These are phyloP conservation scores for Neofusicoccum cordaticola DNA, from an alignment of 2,329 filamentous ascomycete genomes.

Conservation along the genomic window DNA sequence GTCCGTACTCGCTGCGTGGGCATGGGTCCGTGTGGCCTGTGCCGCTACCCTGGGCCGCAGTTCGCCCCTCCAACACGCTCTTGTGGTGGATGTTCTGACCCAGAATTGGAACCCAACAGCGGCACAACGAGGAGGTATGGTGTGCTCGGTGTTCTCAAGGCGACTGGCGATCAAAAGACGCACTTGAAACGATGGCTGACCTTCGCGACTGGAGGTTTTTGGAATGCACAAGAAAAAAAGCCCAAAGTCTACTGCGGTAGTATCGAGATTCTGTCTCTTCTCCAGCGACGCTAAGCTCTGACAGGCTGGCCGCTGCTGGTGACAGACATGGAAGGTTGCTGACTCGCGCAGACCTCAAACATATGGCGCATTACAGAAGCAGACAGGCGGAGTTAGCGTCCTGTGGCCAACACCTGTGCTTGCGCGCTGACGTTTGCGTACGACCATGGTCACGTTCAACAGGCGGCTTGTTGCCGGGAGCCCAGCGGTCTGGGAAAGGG, in stretches of 20 bases:
- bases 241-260: not conserved
- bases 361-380: not conserved
- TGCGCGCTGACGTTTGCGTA: not conserved
- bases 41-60: not conserved
- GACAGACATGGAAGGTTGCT: not conserved
- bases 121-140: not conserved
- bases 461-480: not conserved
- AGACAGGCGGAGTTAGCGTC: not conserved
- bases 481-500: not conserved
- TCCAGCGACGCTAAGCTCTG: not conserved
- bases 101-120: not conserved
- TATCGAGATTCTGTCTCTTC: not conserved
- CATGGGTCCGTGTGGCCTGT: not conserved
- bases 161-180: not conserved
- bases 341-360: not conserved
- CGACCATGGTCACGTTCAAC: not conserved
- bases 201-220: too few relatives aligned
- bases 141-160: not conserved
- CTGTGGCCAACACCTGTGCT: not conserved
- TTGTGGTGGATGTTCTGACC: not conserved
- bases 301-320: not conserved
- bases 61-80: not conserved
- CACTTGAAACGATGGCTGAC: not conserved
- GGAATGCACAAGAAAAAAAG: too few relatives aligned
- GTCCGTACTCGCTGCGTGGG: not conserved